Evolutionary conservation across 2,329 filamentous ascomycete genomes (phyloP).

Genomic region (Pseudogymnoascus destructans): DNA sequence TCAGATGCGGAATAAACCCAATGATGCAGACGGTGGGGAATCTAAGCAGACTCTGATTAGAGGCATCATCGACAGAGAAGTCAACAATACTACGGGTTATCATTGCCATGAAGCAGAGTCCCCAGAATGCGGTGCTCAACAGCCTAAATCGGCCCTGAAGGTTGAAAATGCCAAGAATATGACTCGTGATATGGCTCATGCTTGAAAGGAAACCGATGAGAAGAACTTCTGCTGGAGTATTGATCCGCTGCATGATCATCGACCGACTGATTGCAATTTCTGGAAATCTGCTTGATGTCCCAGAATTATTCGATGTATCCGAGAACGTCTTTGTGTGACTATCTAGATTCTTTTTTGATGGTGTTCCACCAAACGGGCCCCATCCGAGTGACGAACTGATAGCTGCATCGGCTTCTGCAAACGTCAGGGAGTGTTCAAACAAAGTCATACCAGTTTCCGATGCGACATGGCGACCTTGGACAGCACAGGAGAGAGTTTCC

Average conservation of each 20-base stretch:
- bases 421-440: slow-evolving; percentile 90
- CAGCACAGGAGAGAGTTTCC: slow-evolving; percentile 75
- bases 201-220: slow-evolving; percentile 78
- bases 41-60: slow-evolving; percentile 55
- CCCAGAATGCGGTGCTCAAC: slow-evolving; percentile 80
- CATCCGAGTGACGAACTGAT: slow-evolving; percentile 69
- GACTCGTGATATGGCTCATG: slow-evolving; percentile 78
- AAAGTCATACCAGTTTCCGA: slow-evolving; percentile 92
- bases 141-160: slow-evolving; percentile 70
- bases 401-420: slow-evolving; percentile 86
- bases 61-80: slow-evolving; percentile 47
- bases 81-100: slow-evolving; percentile 63
- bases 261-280: slow-evolving; percentile 42
- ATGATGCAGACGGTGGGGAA: slow-evolving; percentile 94
- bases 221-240: slow-evolving; percentile 80
- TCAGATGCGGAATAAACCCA: slow-evolving; percentile 85
- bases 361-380: slow-evolving; percentile 35
- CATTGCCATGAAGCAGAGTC: slow-evolving; percentile 73
- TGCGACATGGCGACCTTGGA: slow-evolving; percentile 67
- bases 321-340: not conserved
- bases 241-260: slow-evolving; percentile 66
- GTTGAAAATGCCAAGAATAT: slow-evolving; percentile 67
- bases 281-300: slow-evolving; percentile 22
- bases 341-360: slow-evolving; percentile 10
- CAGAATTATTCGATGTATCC: slow-evolving; percentile 15